Evolutionary conservation across 305 asterid genomes (phyloP).

Genomic region (Fraxinus baroniana): DNA sequence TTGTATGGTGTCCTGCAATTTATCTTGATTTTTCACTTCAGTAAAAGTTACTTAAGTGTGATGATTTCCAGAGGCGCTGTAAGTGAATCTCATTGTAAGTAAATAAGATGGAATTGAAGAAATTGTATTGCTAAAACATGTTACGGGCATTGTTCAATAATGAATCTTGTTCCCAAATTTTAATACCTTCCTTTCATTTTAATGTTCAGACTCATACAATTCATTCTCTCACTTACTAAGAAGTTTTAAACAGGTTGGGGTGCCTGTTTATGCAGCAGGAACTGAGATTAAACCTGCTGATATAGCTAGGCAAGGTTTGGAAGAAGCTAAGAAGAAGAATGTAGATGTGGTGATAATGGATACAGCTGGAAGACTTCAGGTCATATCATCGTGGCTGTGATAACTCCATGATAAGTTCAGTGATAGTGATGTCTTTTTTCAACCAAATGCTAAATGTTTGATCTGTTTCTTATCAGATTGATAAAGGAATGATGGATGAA

Average conservation of each 20-base stretch:
- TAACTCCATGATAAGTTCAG: constrained; percentile 15
- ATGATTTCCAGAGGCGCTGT: neutral
- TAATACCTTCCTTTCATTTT: neutral
- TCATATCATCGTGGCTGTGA: constrained; percentile 30
- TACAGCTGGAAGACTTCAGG: constrained; percentile 99
- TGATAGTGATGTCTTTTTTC: constrained; percentile 6
- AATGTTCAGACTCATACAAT: constrained; percentile 25
- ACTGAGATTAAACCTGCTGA: constrained; percentile 85
- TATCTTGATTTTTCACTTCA: neutral
- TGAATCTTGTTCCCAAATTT: neutral
- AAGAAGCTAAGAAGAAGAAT: constrained; percentile 76
- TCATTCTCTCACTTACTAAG: constrained; percentile 24
- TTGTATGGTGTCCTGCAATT: neutral
- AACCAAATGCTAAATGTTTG: constrained; percentile 7
- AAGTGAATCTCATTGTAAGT: neutral
- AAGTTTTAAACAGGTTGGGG: constrained; percentile 72
- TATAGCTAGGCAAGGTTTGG: constrained; percentile 87
- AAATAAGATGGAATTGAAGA: constrained; percentile 4
- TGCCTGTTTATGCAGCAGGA: constrained; percentile 93
- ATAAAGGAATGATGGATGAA: constrained; percentile 95
- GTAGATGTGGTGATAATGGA: constrained; percentile 97
- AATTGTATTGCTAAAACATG: neutral
- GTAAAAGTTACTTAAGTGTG: neutral
- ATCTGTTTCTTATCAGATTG: constrained; percentile 56
- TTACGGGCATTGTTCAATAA: constrained; percentile 5